Base-by-base conservation (phyloP, 306 rosid species). In the Sophora flavescens region DNA sequence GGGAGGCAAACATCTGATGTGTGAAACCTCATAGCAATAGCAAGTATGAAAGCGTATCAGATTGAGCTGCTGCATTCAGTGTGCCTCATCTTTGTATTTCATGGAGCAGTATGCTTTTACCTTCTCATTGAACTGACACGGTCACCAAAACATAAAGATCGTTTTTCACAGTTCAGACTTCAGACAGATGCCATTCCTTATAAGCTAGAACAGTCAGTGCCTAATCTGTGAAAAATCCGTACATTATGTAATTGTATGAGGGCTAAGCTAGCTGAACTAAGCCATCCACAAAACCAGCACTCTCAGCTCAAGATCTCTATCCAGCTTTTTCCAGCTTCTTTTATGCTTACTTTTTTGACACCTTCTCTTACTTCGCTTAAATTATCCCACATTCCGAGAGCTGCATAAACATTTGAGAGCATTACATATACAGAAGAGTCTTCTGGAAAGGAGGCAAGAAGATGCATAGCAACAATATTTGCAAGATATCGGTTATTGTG, bases 271-370 rank as follows among this genome's bases (percentile, higher is more conserved):
- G 66, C 48, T 41, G 84, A 44, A 72, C 74, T 51, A 26, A 59
- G 26, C 62, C 83, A 70, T 47, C 36, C n/a, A 22, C 52, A 74
- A 70, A 63, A 64, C 76, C 77, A 63, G 78, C 38, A 67, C 71
- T 72, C 77, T 90, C 88, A 90, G 72, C 81, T 77, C 50, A 87
- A 68, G 78, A 84, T 83, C 86, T 90, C 94, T 77, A 94, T 89
- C 97, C 98, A 93, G 84, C 97, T 91, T 86, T 86, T 90, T 61
- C 97, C 98, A 50, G 88, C 93, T 77, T 73, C 81, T 86, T 88
- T 91, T 30, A 60, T 68, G 16, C 96, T 91, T 53, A 87, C 75
- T 69, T 80, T 81, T 80, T 78, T 88, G 12, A 78, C 82, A 77
- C 88, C 78, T 76, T 80, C 85, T 79, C 96, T 90, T 10, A 84